Evolutionary conservation across 768 basidiomycete genomes (phyloP), one percentile per base, ranked within the genome.

Genomic region (Crassisporium funariophilum): DNA sequence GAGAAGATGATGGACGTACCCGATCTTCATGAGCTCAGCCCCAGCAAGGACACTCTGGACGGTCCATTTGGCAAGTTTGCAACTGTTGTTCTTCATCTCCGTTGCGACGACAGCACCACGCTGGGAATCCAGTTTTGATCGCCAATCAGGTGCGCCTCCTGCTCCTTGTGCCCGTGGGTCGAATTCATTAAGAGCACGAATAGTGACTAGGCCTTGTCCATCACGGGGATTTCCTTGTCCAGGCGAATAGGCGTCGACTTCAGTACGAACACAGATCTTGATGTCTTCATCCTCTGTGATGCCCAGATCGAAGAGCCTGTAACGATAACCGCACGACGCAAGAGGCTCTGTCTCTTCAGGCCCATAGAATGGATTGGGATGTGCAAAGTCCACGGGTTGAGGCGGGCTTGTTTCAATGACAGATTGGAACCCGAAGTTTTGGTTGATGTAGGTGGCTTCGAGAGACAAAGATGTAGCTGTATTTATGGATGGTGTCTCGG

Each of bases 41-140:
- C 97, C 97, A 35, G 97, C 93, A 25, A 99, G 75, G 29, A 98
- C 78, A 62, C 89, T 89, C 74, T 98, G 94, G 13, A 98, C 91
- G 0, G 95, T 86, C 94, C 95, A 99, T 60, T 95, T 88, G 15
- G 95, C 94, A 21, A 99, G 79, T 68, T 99, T 99, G 73, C 87
- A 94, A 58, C 87, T 91, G 73, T 99, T 99, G 71, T 99, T 99
- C 76, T 98, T 99, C 97, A 98, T 98, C 76, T 99, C 97, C 19
- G 92, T 95, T 25, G 97, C 93, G 49, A 98, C 94, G 34, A 99
- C 95, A 2, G 97, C 97, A 52, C 97, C 97, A 35, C 94, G 83
- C 68, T 98, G 94, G 4, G 89, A 85, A 69, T 99, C 97, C 34
- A 99, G 73, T 70, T 95, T 95, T n/a, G 89, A 81, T 24, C 95